Base-by-base conservation (phyloP, 2,329 filamentous ascomycete species). In the Colletotrichum zoysiae region DNA sequence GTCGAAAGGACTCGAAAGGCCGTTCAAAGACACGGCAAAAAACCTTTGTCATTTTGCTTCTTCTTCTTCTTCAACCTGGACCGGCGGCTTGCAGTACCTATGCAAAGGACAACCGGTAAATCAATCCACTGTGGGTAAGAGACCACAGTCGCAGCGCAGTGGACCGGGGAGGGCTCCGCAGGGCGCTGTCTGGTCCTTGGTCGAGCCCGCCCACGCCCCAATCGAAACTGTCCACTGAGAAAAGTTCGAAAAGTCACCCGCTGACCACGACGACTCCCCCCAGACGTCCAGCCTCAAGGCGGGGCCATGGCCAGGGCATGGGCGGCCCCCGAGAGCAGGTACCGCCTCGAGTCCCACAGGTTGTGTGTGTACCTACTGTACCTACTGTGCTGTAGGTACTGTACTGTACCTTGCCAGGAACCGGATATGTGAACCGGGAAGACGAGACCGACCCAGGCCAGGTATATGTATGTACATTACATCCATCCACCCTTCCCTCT, bases 211-310 rank as follows among this genome's bases (percentile, higher is more conserved):
- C 65, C 48, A 46, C 59, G 65, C 67, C 69, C 65, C 69, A 71
- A 71, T 69, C 53, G 69, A 71, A 71, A 71, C 65, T 65, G 65
- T 71, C 65, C 70, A 70, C 70, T 72, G 70, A 69, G 69, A 71
- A 72, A 72, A 72, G 65, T 65, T 72, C 70, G 46, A 72, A 71
- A 70, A 72, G 70, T 72, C 70, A 72, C 59, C 70, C 69, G 69
- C 65, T 71, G 69, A 71, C 69, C 69, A 71, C 57, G 59, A 55
- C 59, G 55, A 69, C 59, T 65, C 55, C 59, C 69, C 65, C 65
- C 48, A 70, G 55, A 61, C 59, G 44, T 50, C 69, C 65, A 55
- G 65, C 58, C 58, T 71, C 65, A 71, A 71, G 65, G 69, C 58
- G 69, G 69, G 56, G 59, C 65, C 70, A 65, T 40, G 20, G 50